Base-by-base conservation (phyloP, 257 asterid genomes). In the Verbena officinalis region DNA sequence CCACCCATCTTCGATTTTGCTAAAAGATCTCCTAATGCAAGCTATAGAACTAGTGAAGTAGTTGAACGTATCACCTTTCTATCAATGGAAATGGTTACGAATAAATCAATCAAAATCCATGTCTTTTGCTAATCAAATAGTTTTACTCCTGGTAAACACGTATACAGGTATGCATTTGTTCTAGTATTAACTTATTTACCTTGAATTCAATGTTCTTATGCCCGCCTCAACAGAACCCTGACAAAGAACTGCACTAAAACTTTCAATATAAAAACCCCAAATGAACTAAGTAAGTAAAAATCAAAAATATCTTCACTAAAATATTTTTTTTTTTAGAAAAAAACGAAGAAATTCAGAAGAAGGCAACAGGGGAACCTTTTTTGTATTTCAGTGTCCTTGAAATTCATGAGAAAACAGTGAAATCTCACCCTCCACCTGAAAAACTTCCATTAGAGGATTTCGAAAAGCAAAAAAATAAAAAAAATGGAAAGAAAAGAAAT, bases 381-480 rank as follows among this genome's bases (percentile, higher is more conserved):
- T 27, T 27, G n/a, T 2, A 27, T 27, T 27, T 27, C 33, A 27
- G 5, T 2, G 5, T 27, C 40, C 40, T n/a, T 33, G 30, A 33
- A 52, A 55, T 17, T 55, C 17, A 59, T 8, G 24, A 42, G 0
- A 12, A 55, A 55, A 23, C 48, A 38, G 22, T 31, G 30, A 59
- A 43, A 42, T 42, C 65, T 23, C 15, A 59, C 65, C 54, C 40
- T 40, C 65, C n/a, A 22, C 38, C 42, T 22, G 39, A 40, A 59
- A 13, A 7, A 23, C 65, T 59, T 59, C 65, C 65, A 59, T 59
- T 20, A 39, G 5, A 15, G 8, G 22, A 13, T 31, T 55, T 9
- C 11, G 9, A 39, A 40, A 59, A 6, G 3, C 53, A 24, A 59
- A 8, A 22, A 40, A 19, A 39, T 16, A 8, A 1, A 40, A 59